phyloP scores from a whole-genome alignment of 73 alveolate species.

The Paraurostyla sp. region DNA sequence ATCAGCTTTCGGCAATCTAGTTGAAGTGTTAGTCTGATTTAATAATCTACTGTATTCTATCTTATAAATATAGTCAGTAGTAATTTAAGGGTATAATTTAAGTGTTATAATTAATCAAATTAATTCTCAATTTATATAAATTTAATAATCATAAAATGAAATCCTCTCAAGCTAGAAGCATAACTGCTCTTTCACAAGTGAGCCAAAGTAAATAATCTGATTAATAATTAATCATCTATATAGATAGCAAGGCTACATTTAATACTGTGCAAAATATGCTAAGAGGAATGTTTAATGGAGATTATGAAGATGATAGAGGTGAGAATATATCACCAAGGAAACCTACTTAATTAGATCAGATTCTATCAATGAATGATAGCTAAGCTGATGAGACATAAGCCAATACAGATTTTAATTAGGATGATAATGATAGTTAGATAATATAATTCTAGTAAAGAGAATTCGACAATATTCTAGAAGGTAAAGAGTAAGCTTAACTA shows the following conservation, averaged over 20 bases:
- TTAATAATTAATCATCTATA: background rate
- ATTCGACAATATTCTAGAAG: background rate
- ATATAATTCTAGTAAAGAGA: background rate
- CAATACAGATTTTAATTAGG: background rate
- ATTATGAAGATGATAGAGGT: background rate
- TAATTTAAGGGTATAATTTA: no score
- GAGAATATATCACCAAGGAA: background rate
- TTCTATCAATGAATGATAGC: background rate
- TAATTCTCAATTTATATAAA: no score
- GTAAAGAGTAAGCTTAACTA: slow-evolving; percentile 37
- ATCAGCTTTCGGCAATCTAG: no score
- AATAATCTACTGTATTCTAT: no score
- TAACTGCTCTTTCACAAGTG: background rate
- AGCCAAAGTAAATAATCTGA: background rate
- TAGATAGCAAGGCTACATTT: slow-evolving; percentile 5
- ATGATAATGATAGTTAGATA: background rate
- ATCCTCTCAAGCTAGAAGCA: background rate
- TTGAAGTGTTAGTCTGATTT: no score
- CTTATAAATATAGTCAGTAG: no score
- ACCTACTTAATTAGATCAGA: background rate
- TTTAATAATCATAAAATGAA: no score
- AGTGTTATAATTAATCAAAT: no score
- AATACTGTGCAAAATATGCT: slow-evolving; percentile 28
- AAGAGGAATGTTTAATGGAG: slow-evolving; percentile 2
- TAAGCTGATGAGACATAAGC: background rate